Base-by-base conservation (phyloP, 176 grass and related monocot species). In the Carex parvula region DNA sequence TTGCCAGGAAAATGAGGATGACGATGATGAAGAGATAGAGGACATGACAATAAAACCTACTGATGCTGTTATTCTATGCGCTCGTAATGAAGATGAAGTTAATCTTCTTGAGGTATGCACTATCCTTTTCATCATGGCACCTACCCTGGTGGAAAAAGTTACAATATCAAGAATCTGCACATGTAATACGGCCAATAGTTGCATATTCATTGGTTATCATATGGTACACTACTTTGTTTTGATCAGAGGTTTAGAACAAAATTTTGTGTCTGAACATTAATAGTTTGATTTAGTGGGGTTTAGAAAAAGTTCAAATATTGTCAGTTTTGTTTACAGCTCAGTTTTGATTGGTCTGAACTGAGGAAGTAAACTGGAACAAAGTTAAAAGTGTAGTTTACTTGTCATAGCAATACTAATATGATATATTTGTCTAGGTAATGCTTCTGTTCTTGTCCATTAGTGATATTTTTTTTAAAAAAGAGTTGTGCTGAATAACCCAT, bases 41-140 rank as follows among this genome's bases (percentile, higher is more conserved):
- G 96, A 95, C 79, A 93, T 89, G 80, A 75, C 82, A 50, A 95
- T 99, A 85, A 84, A 89, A 83, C 89, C 96, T 89, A 99, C 89
- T 3, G 96, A 95, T 88, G 79, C 86, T 68, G 81, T 95, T 86
- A 60, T 99, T 73, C 85, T 99, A 32, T 95, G 91, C 48, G 89
- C 93, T 35, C 89, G 89, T 54, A 93, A 89, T 29, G 96, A 99
- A 55, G 96, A 95, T 79, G 96, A 95, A 64, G 79, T 99, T 64
- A 92, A 89, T 80, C 90, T 90, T 84, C 96, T 99, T 15, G 91
- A 99, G 96, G 96, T 76, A 93, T 73, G 88, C 60, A 61, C 80
- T 33, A 50, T 65, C 41, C 32, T 69, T 83, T 83, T 14, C 48
- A 29, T 64, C 17, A 12, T 14, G 14, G 11, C 15, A 21, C 37